Conservation (phyloP, 2,329 filamentous ascomycete genomes). For the Xylaria sp. region DNA sequence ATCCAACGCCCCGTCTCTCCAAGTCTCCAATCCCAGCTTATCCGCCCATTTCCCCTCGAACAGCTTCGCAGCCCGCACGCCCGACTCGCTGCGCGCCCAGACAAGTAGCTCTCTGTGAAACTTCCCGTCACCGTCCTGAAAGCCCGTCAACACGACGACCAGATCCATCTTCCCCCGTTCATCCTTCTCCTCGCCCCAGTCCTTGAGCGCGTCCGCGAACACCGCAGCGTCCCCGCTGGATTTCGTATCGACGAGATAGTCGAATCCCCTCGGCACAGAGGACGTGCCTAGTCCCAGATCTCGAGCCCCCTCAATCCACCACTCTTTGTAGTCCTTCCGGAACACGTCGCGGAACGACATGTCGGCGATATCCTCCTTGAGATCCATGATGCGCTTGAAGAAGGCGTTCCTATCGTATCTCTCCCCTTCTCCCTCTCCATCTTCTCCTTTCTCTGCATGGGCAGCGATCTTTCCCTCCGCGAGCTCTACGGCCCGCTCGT, state of each 20-base stretch:
- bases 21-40: conserved; percentile 66
- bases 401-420: conserved; percentile 65
- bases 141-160: conserved; percentile 76
- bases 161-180: conserved; percentile 69
- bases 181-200: conserved; percentile 28
- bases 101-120: conserved; percentile 76
- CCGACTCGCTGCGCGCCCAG: conserved; percentile 66
- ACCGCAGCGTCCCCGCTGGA: conserved; percentile 56
- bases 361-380: conserved; percentile 73
- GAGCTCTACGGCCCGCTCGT: conserved; percentile 66
- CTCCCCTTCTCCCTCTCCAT: conserved; percentile 37
- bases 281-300: conserved; percentile 72
- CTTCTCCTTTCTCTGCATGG: background rate
- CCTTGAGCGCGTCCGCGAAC: conserved; percentile 55
- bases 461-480: conserved; percentile 62
- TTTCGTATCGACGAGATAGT: conserved; percentile 64
- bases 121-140: conserved; percentile 59
- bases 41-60: conserved; percentile 62
- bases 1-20: conserved; percentile 61
- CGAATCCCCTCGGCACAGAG: conserved; percentile 70
- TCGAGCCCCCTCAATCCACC: conserved; percentile 69
- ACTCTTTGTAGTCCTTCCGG: conserved; percentile 87
- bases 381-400: conserved; percentile 67
- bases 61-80: conserved; percentile 59
- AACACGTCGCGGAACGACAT: conserved; percentile 74